phyloP scores from a whole-genome alignment of 2,329 filamentous ascomycete species.

The Podosphaera fusca region DNA sequence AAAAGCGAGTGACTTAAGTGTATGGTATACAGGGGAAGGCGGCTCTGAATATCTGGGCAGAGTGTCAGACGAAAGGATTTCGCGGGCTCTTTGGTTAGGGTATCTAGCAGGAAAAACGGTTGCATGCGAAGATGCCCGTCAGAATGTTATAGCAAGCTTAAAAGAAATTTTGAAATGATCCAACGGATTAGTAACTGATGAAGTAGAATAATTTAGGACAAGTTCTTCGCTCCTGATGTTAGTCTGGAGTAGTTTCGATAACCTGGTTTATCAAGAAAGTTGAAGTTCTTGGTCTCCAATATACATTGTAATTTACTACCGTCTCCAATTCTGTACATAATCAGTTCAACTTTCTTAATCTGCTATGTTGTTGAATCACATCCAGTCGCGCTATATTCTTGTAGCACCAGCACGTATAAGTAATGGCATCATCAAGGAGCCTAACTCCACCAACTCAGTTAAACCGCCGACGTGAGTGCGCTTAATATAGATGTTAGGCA shows the following conservation, averaged over 20 bases:
- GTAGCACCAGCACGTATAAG: no score
- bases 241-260: no score
- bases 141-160: conserved; percentile 67
- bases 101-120: conserved; percentile 75
- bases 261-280: no score
- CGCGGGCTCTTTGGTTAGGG: conserved; percentile 65
- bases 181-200: conserved; percentile 27
- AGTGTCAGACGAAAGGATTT: conserved; percentile 58
- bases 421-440: no score
- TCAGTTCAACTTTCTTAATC: not conserved
- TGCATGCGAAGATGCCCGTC: conserved; percentile 58
- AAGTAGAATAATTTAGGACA: no score
- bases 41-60: conserved; percentile 36
- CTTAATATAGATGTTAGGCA: no score
- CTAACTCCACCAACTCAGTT: no score
- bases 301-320: conserved; percentile 34
- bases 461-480: no score
- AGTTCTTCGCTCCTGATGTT: no score
- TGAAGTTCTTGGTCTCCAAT: no score
- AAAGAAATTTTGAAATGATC: conserved; percentile 55
- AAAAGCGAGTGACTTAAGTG: conserved; percentile 37
- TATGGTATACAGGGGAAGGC: conserved; percentile 32
- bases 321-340: conserved; percentile 49
- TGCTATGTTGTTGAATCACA: not conserved
- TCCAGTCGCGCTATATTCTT: no score